These are phyloP conservation scores for Leptographium wingfieldii DNA, from an alignment of 2,329 filamentous ascomycete species.

Conservation along the genomic window DNA sequence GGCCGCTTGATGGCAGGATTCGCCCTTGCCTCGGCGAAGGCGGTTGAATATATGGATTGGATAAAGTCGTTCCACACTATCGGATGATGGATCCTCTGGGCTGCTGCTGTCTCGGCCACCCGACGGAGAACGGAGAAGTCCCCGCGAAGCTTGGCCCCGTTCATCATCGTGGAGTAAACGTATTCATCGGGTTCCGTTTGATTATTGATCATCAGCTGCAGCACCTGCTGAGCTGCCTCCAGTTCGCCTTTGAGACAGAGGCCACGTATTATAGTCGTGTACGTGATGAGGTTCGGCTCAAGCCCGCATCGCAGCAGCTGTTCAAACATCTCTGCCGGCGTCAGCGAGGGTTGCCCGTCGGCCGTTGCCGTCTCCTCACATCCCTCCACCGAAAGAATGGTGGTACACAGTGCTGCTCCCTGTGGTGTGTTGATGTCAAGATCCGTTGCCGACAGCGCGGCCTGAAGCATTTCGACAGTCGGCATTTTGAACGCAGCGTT, in stretches of 20 bases:
- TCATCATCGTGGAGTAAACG: conserved; percentile 58
- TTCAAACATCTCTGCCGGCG: conserved; percentile 40
- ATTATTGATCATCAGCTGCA: conserved; percentile 46
- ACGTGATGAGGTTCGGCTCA: conserved; percentile 46
- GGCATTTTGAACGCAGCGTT: conserved; percentile 23
- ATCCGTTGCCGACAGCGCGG: conserved; percentile 19
- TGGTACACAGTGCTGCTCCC: conserved; percentile 43
- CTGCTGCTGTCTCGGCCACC: conserved; percentile 40
- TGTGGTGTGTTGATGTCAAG: conserved; percentile 33
- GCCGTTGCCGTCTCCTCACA: background rate
- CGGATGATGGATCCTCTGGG: conserved; percentile 32
- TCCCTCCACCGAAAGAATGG: conserved; percentile 35
- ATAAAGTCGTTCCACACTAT: conserved; percentile 39
- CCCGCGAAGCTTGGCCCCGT: conserved; percentile 49
- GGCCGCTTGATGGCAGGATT: conserved; percentile 17
- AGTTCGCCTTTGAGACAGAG: conserved; percentile 53
- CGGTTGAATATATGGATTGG: conserved; percentile 35
- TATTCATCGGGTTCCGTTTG: conserved; percentile 50
- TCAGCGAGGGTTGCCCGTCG: conserved; percentile 14
- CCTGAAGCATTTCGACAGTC: conserved; percentile 31
- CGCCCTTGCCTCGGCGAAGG: conserved; percentile 24
- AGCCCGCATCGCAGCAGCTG: conserved; percentile 48
- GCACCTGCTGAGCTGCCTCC: conserved; percentile 51
- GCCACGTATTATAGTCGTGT: conserved; percentile 59
- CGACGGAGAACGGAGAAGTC: conserved; percentile 41